Evolutionary conservation across 495 filamentous ascomycete species (phyloP), one percentile per base, ranked within the genome.

Genomic region (Trichodelitschia bisporula): DNA sequence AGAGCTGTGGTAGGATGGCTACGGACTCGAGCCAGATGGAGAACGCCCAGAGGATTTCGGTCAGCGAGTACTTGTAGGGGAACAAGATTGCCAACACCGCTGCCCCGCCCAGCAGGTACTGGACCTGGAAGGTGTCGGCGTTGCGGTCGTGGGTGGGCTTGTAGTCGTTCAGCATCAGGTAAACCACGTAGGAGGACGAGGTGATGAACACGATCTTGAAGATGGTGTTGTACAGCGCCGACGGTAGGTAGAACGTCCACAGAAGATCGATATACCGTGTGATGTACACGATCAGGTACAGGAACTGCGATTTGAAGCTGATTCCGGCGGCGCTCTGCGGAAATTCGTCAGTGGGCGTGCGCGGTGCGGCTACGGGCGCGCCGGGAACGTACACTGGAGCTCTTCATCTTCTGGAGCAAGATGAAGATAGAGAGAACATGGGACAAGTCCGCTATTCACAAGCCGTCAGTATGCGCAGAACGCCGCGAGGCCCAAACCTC

Each of bases 21-120:
- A 95, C 86, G 1, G 73, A 70, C 54, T 97, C 86, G 18, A 97
- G 62, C 86, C 86, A 97, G 46, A 95, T 92, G 2, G 74, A 83
- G 49, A 95, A 93, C 2, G 89, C 71, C 86, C 86, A 97, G 30
- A 82, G 61, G 31, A 97, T 80, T 70, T 93, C 59, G 36, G 43
- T 52, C 18, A 62, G 33, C 14, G 64, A 71, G 48, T 86, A 93
- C 40, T 64, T 54, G 49, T 77, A 78, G 0, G 86, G 79, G 44
- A 82, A 72, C n/a, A 91, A 47, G 29, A 93, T 37, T 4, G 74
- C 84, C 17, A 95, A 56, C 18, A 80, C 56, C 10, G 63, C 65
- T 34, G 78, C 77, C 38, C 69, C 73, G 19, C 62, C 78, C 15
- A 97, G 60, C 13, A 97, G 63, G 49, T 92, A 95, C 46, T 86